Evolutionary conservation across 164 flowering plant genomes (phyloP).

Genomic region (Cinnamomum micranthum): DNA sequence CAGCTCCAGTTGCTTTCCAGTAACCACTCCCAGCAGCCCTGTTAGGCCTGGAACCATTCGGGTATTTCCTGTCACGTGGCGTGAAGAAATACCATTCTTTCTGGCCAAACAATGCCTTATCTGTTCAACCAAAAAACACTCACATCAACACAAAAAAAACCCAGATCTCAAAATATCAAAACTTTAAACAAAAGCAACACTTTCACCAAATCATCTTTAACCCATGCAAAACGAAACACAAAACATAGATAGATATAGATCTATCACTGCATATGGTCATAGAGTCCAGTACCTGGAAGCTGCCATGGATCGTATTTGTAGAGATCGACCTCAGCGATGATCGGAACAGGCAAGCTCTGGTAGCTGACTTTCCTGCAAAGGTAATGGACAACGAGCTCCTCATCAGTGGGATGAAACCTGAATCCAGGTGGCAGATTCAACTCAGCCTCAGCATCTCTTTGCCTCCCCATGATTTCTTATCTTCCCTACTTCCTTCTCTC

Average conservation of each 20-base stretch:
- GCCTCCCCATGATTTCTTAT: slow-evolving; percentile 8
- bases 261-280: background rate
- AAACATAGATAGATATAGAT: background rate
- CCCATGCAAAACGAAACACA: background rate
- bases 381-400: slow-evolving; percentile 31
- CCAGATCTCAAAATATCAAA: background rate
- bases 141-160: too few relatives aligned
- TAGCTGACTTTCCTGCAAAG: slow-evolving; percentile 20
- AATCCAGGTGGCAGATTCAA: slow-evolving; percentile 30
- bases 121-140: slow-evolving; percentile 9
- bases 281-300: slow-evolving; percentile 21
- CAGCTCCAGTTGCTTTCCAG: slow-evolving; percentile 31
- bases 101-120: slow-evolving; percentile 25
- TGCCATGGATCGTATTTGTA: slow-evolving; percentile 30
- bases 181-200: background rate
- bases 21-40: slow-evolving; percentile 24
- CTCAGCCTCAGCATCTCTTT: slow-evolving; percentile 26
- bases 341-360: slow-evolving; percentile 24
- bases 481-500: background rate
- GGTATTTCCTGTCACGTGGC: slow-evolving; percentile 26
- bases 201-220: background rate
- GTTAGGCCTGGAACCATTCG: slow-evolving; percentile 26
- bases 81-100: slow-evolving; percentile 32
- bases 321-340: slow-evolving; percentile 33
- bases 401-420: slow-evolving; percentile 34